phyloP scores from a whole-genome alignment of 371 early-diverging fungal species.

The Dinochytrium kinnereticum region DNA sequence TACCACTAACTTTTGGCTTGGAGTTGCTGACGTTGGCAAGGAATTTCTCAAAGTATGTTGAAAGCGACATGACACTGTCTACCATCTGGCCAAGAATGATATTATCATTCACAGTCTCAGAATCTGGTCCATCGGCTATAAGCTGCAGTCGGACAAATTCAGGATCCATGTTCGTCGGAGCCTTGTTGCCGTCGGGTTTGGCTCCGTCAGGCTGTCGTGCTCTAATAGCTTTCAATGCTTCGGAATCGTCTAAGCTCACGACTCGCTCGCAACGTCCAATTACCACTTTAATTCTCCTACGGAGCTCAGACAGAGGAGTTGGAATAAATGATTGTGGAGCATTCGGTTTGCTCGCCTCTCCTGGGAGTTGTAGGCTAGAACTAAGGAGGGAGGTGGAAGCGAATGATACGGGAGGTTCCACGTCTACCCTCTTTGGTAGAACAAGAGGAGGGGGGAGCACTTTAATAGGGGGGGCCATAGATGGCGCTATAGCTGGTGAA shows the following conservation, averaged over 20 bases:
- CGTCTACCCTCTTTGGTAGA: neutral
- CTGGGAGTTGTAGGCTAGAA: neutral
- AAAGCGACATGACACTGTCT: constrained; percentile 1
- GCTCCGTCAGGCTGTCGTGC: neutral
- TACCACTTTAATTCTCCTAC: neutral
- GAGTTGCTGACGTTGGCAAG: neutral
- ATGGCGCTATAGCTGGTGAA: neutral
- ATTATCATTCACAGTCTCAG: neutral
- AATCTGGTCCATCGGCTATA: neutral
- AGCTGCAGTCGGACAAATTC: neutral
- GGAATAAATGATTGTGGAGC: neutral
- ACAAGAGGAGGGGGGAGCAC: neutral
- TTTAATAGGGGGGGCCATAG: neutral
- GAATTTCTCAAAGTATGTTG: neutral
- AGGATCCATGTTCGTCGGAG: neutral
- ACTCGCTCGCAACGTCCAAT: neutral
- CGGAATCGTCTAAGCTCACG: neutral
- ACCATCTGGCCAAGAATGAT: neutral
- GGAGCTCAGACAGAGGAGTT: neutral
- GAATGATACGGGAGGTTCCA: neutral
- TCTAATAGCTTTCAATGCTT: neutral
- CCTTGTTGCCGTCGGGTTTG: neutral
- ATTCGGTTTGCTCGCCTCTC: neutral
- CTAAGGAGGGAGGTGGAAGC: neutral
- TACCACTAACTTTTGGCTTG: neutral